Evolutionary conservation across 2,329 filamentous ascomycete species (phyloP), one percentile per base, ranked within the genome.

Genomic region (Aspergillus fijiensis): DNA sequence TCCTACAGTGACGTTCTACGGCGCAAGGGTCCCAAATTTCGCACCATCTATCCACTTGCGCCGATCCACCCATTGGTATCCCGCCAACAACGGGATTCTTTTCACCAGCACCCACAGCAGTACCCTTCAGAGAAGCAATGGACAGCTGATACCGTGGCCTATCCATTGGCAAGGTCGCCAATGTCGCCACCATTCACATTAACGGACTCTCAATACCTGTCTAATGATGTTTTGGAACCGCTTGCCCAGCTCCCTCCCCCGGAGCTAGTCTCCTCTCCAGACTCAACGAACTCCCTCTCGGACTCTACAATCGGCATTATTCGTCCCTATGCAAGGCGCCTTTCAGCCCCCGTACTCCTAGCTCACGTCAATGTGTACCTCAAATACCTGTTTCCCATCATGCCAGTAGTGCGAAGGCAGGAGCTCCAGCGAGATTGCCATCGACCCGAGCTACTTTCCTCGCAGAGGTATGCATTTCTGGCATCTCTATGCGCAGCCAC

Each of bases 381-480:
- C 33, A 77, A 77, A 49, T 77, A 77, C 53, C 59, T 79, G 23
- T 79, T 76, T 55, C 77, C 78, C 0, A 79, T 79, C 21, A 78
- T 79, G 71, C 78, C 77, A 5, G 75, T 80, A 3, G 71, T 80
- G 23, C 71, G 71, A 3, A 67, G 67, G 5, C 72, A 76, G 12
- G 64, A 70, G 33, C 61, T 80, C 2, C 71, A 72, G n/a, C 63
- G 68, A 23, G 70, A 76, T 58, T 74, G 76, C 51, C 68, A 74
- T 63, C 85, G 84, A 64, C 83, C 88, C 67, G 87, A 90, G 61
- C 60, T 67, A 14, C 82, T 77, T 16, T 68, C 69, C 2, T 49
- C 72, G 2, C 71, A 71, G 51, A 64, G 76, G 51, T 80, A 80
- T 63, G 77, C 77, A 2, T 74, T 80, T 47, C 60, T 78, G 25